Conservation (phyloP, 352 stramenopile genomes). For the Phytopythium litorale region DNA sequence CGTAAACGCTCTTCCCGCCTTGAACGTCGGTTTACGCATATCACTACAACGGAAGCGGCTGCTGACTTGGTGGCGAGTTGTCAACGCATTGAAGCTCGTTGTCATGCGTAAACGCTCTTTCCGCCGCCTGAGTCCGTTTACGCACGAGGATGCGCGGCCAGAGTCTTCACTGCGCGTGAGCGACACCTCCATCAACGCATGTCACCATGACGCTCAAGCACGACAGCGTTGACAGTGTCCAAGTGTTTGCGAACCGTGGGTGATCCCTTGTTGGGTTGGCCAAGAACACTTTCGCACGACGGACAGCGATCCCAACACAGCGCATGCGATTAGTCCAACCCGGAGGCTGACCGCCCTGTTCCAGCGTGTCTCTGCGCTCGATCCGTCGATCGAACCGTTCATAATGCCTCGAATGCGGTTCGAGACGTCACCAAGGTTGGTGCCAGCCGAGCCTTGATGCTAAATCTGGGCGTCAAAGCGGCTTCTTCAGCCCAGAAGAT, state of each 20-base stretch:
- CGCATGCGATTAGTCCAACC: no score
- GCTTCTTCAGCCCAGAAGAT: neutral
- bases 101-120: neutral
- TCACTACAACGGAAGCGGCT: neutral
- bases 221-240: no score
- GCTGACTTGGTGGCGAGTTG: neutral
- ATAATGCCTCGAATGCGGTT: neutral
- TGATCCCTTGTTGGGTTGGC: no score
- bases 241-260: no score
- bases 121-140: neutral
- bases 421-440: neutral
- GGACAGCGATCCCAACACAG: no score
- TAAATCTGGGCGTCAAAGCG: neutral
- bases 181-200: no score
- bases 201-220: no score
- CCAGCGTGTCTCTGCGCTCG: neutral
- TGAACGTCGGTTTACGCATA: neutral
- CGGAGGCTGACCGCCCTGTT: no score
- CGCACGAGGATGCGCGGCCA: neutral
- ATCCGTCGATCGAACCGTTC: neutral
- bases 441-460: neutral
- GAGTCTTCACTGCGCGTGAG: no score
- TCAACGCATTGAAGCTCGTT: neutral
- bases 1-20: neutral
- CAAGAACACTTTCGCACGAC: no score